phyloP scores from a whole-genome alignment of 2,329 filamentous ascomycete genomes.

The Fusarium secorum region DNA sequence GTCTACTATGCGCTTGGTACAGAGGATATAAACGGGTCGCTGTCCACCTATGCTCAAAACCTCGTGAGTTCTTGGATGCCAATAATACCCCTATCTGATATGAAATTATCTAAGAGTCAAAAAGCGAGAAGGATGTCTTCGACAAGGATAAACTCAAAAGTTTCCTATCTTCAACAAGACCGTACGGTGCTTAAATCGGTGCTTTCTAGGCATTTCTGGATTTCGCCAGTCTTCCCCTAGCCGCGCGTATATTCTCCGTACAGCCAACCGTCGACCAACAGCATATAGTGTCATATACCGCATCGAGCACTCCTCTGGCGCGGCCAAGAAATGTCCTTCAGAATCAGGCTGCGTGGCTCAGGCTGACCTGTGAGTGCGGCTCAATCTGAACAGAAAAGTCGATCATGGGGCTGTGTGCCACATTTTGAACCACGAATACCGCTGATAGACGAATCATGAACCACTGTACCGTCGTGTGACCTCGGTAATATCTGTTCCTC shows the following conservation, averaged over 20 bases:
- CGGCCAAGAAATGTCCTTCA: not conserved
- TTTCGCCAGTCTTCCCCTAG: not conserved
- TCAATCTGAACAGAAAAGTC: not conserved
- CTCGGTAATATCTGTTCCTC: not conserved
- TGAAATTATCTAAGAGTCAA: not conserved
- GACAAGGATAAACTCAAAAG: not conserved
- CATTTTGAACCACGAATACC: not conserved
- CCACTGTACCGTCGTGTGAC: not conserved
- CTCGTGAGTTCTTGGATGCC: not conserved
- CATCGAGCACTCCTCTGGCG: not conserved
- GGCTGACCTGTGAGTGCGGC: not conserved
- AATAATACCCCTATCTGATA: not conserved
- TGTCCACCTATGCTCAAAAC: not conserved
- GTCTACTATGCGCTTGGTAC: not conserved
- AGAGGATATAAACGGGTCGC: not conserved
- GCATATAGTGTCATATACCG: not conserved
- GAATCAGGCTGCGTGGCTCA: not conserved
- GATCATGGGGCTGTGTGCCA: not conserved
- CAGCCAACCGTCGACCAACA: not conserved
- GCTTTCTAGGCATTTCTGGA: not conserved
- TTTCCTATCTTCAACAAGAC: not conserved
- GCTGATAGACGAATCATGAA: slow-evolving; percentile 8
- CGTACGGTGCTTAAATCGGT: not conserved
- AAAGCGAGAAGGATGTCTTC: not conserved
- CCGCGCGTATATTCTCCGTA: not conserved